Percentiles rank a stretch among this genome's conserved stretches.
phyloP scores from a whole-genome alignment of 2,329 filamentous ascomycete genomes.

The Grosmannia serpens region DNA sequence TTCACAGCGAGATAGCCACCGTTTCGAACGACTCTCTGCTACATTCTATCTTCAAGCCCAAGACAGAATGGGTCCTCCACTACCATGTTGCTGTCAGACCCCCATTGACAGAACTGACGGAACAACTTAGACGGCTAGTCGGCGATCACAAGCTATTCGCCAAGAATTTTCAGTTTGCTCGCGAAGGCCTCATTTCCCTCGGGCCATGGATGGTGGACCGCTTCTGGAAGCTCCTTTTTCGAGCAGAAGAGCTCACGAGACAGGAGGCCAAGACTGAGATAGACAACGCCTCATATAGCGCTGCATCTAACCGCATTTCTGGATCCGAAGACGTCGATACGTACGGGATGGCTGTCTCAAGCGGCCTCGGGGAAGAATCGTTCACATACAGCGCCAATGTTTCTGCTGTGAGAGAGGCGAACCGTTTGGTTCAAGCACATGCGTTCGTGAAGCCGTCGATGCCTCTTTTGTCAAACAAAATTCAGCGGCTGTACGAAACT shows the following conservation, averaged over 20 bases:
- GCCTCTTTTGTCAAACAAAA: constrained; percentile 58
- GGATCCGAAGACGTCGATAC: neutral
- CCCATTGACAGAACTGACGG: constrained; percentile 55
- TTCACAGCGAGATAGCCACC: constrained; percentile 78
- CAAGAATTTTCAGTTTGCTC: constrained; percentile 47
- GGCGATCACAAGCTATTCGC: constrained; percentile 34
- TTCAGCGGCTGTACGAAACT: constrained; percentile 45
- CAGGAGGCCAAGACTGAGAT: constrained; percentile 43
- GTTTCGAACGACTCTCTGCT: constrained; percentile 42
- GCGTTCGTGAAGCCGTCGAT: constrained; percentile 25
- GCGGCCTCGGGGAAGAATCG: neutral
- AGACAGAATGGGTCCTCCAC: constrained; percentile 46
- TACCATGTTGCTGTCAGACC: constrained; percentile 34
- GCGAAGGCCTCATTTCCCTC: constrained; percentile 50
- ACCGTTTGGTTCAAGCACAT: constrained; percentile 41
- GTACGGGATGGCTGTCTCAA: neutral
- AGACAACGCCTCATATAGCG: constrained; percentile 7
- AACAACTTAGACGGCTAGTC: constrained; percentile 36
- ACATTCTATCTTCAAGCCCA: constrained; percentile 45
- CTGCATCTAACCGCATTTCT: neutral
- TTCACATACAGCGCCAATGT: constrained; percentile 19
- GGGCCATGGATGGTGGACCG: constrained; percentile 79
- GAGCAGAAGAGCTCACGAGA: constrained; percentile 48
- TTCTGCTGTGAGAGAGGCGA: constrained; percentile 45
- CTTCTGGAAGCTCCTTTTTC: constrained; percentile 63